A percentile compares a stretch with the other conserved stretches of the same genome.
Conservation (phyloP, 345 rosid genomes). For the Raphanus sativus region DNA sequence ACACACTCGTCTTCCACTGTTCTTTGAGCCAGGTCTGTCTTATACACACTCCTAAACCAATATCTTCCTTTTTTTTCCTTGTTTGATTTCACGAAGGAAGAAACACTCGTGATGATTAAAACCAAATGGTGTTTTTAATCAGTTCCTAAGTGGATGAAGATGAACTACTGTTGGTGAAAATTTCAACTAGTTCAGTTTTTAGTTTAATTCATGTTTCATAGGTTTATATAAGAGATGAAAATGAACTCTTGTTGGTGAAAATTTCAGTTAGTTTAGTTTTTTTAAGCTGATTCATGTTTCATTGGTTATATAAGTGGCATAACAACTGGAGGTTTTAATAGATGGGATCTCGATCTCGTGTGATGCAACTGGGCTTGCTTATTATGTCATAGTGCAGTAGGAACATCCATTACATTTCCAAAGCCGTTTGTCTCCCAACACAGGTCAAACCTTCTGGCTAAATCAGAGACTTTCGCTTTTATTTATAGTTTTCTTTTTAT, state of each 20-base stretch:
- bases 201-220: no score
- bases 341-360: neutral
- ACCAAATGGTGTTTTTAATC: neutral
- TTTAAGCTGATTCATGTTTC: no score
- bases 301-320: neutral
- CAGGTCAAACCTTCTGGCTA: neutral
- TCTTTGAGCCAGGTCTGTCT: no score
- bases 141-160: neutral
- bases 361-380: neutral
- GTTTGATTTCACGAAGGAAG: neutral
- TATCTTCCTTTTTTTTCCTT: no score
- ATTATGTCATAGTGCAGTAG: neutral
- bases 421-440: neutral
- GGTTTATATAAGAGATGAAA: no score
- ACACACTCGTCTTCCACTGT: conserved; percentile 48
- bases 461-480: neutral
- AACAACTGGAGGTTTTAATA: neutral
- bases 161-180: neutral
- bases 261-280: neutral
- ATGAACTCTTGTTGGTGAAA: neutral
- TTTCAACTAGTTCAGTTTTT: no score
- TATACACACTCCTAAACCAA: no score
- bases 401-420: neutral
- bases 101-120: neutral
- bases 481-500: neutral